phyloP scores from a whole-genome alignment of 306 rosid species.

The Lathyrus sativus region DNA sequence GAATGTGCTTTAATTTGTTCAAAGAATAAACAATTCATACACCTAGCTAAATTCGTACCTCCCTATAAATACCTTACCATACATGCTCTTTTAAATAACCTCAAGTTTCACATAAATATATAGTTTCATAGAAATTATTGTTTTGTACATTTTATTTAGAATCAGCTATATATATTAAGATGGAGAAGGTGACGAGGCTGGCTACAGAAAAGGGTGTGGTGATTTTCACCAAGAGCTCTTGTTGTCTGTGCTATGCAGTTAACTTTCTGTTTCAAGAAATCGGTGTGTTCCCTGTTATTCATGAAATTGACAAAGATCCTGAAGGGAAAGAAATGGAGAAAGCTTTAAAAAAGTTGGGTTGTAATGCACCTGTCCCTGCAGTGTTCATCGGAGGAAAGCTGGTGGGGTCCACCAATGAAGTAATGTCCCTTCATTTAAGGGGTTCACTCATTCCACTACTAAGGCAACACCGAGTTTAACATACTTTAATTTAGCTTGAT shows the following conservation, averaged over 20 bases:
- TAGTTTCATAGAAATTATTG: conserved; percentile 29
- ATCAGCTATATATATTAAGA: not conserved
- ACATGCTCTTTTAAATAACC: conserved; percentile 55
- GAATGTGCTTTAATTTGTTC: conserved; percentile 39
- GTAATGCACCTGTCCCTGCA: conserved; percentile 73
- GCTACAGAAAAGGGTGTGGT: conserved; percentile 76
- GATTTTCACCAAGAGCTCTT: conserved; percentile 93
- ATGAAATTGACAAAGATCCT: conserved; percentile 85
- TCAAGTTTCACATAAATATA: conserved; percentile 44
- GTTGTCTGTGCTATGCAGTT: conserved; percentile 92
- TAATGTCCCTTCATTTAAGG: conserved; percentile 93
- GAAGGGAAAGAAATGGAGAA: conserved; percentile 87
- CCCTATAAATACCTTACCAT: conserved; percentile 80
- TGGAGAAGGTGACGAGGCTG: conserved; percentile 86
- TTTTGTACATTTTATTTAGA: not conserved
- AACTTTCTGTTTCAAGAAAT: conserved; percentile 71
- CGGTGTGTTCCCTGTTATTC: conserved; percentile 56
- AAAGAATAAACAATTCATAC: conserved; percentile 34
- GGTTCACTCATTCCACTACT: conserved; percentile 60
- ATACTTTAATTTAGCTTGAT: conserved; percentile 15
- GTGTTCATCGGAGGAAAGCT: conserved; percentile 88
- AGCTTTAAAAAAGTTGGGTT: conserved; percentile 72
- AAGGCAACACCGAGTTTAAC: conserved; percentile 40
- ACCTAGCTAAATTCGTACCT: conserved; percentile 14
- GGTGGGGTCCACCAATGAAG: conserved; percentile 96